Evolutionary conservation across 441 rosid genomes (phyloP), one percentile per base, ranked within the genome.

Genomic region (Melastoma candidum): DNA sequence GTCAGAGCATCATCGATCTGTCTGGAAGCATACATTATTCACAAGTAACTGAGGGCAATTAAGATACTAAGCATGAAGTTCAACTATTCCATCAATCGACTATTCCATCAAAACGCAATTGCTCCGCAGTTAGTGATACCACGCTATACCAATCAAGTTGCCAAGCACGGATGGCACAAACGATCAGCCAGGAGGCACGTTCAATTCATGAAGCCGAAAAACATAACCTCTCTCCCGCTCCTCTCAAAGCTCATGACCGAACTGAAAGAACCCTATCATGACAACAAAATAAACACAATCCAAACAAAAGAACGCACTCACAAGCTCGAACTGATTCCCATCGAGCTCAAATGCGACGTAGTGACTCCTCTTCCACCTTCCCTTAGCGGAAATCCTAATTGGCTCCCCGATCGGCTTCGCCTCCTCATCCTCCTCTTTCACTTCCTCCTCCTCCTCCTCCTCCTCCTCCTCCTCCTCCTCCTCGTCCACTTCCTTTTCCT

Each of bases 391-490:
- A 61, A 74, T 26, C 76, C 66, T 76, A 50, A 83, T 57, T 44
- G 68, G 50, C 49, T 77, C 79, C 11, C 99, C 97, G 6, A 81
- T 47, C 5, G 96, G 96, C 68, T 62, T 86, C 24, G 96, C 97
- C 44, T 90, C 98, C 71, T 82, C 94, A 48, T 67, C 82, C 47
- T 58, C 64, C 24, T 54, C 63, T 12, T 61, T 68, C 1, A 0
- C 36, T n/a, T 66, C 68, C 3, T 14, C 55, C 10, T n/a, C 56
- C 7, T 49, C 56, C 17, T 45, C 45, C 56, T n/a, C 8, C 56
- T 25, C 11, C 13, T 32, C 59, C 9, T 39, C 49, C 5, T 36
- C 52, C 17, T 56, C 51, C 71, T 80, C 47, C 76, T 71, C 58
- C 54, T 24, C 48, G 44, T 44, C 56, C 47, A 48, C 60, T 49